Evolutionary conservation across 352 stramenopile species (phyloP).

Genomic region (Pythium apleroticum): DNA sequence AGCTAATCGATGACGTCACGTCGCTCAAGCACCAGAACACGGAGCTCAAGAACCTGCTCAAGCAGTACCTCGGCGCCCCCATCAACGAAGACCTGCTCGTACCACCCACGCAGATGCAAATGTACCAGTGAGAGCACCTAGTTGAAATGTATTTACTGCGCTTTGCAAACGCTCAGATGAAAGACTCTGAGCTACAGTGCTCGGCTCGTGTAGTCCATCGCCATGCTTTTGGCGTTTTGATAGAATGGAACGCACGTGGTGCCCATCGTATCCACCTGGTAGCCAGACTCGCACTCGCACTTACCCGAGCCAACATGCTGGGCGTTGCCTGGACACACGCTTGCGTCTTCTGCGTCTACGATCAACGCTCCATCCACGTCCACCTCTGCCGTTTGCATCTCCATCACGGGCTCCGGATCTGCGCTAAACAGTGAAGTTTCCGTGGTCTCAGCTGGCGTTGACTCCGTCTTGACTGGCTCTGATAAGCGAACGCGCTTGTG

Average conservation of each 20-base stretch:
- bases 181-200: conserved; percentile 4
- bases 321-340: conserved; percentile 39
- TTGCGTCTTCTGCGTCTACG: background rate
- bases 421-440: background rate
- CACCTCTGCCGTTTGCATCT: background rate
- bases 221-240: conserved; percentile 14
- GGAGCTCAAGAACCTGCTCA: conserved; percentile 89
- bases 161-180: background rate
- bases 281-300: conserved; percentile 49
- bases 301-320: conserved; percentile 29
- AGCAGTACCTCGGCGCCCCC: conserved; percentile 84
- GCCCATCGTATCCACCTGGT: conserved; percentile 30
- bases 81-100: conserved; percentile 86
- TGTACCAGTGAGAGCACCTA: conserved; percentile 46
- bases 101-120: conserved; percentile 81
- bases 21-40: conserved; percentile 82
- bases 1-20: conserved; percentile 78
- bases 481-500: conserved; percentile 9
- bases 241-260: conserved; percentile 36
- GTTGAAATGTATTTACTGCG: background rate
- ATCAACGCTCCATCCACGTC: background rate
- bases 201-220: conserved; percentile 9
- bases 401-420: background rate
- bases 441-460: background rate
- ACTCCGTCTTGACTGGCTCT: background rate